Evolutionary conservation across 164 flowering plant species (phyloP), one percentile per base, ranked within the genome.

Genomic region (Amborella trichopoda): DNA sequence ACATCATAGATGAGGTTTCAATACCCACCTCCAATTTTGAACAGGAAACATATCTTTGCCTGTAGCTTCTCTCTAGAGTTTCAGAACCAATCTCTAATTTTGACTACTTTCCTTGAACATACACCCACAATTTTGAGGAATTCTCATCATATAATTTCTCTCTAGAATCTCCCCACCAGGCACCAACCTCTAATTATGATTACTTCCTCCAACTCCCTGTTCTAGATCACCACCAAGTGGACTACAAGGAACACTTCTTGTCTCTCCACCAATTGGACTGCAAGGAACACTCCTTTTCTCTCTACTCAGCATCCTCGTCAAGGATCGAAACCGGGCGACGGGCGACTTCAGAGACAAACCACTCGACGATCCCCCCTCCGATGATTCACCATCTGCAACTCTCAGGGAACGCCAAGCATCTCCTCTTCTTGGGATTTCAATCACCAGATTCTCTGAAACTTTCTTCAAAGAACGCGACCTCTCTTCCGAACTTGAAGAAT

Each of bases 291-390:
- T 3, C 33, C 59, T 48, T 30, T 30, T 40, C 23, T 55, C 59
- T 48, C 53, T 47, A 25, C 59, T 55, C 53, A 55, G 23, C 18
- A 55, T 30, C 52, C 59, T 55, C 52, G 23, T 40, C 34, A 40
- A 28, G 6, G 36, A 11, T 13, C 26, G 23, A 40, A 40, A 40
- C 54, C 54, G 33, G 28, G 33, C 23, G 14, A 22, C 42, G 20
- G 39, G 43, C 10, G 59, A 47, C 40, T 38, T 33, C 26, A 48
- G 16, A 16, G 40, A 11, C 44, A 26, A 37, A 14, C 53, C 53
- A 2, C 40, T 28, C 17, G 28, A n/a, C 3, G 41, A 33, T 1
- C 12, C 8, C 18, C 26, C 36, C 17, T 16, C 39, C 8, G 20
- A 30, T 6, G 34, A 12, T 8, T 9, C 44, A 41, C 27, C 46